Percentiles rank a stretch among this genome's conserved stretches.
Evolutionary conservation across 139 green algal genomes (phyloP).

Genomic region (Chlorella sorokiniana): DNA sequence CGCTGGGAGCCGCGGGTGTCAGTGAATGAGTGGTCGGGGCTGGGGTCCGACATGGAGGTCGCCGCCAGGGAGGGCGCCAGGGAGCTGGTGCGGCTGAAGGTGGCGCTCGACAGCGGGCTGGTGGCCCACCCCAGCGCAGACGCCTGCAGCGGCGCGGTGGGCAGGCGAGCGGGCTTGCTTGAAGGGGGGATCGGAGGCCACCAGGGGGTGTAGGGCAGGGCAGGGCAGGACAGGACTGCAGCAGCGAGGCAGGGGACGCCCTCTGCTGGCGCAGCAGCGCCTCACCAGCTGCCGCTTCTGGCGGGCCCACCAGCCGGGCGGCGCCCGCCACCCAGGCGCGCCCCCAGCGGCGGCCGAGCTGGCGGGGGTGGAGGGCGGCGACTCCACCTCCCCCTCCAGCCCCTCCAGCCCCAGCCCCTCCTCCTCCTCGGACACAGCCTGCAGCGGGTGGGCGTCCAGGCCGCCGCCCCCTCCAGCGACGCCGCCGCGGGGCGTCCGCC

Average conservation of each 20-base stretch:
- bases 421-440: conserved; percentile 9
- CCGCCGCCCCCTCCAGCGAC: neutral
- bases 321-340: neutral
- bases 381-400: neutral
- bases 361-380: neutral
- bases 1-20: neutral
- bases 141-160: neutral
- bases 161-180: too few species aligned
- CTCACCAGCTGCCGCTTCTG: neutral
- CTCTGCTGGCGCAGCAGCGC: neutral
- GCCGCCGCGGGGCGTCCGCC: neutral
- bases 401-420: too few species aligned
- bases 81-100: neutral
- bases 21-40: neutral
- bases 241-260: neutral
- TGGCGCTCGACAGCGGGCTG: neutral
- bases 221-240: too few species aligned
- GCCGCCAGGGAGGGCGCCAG: neutral
- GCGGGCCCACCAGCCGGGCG: neutral
- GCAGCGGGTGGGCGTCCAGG: neutral
- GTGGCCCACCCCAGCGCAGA: conserved; percentile 2
- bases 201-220: too few species aligned
- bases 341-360: neutral
- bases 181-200: too few species aligned
- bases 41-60: neutral